Conservation (phyloP, 2,329 filamentous ascomycete genomes). For the Pezicula rhizophila region DNA sequence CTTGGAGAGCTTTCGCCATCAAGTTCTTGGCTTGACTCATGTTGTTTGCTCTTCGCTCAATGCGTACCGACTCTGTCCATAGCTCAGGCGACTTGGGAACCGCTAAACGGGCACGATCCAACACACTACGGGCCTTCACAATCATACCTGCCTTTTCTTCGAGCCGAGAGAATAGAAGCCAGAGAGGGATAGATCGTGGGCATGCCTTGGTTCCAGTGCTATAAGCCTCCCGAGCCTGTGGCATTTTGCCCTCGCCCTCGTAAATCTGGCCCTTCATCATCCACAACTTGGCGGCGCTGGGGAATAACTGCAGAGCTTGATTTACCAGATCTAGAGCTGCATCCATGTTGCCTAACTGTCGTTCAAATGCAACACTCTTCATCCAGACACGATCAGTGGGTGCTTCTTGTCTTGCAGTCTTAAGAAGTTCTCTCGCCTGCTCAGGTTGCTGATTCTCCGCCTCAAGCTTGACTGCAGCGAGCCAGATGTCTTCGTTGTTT, state of each 20-base stretch:
- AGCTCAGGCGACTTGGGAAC: slow-evolving; percentile 79
- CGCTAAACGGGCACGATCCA: slow-evolving; percentile 83
- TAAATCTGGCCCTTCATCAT: slow-evolving; percentile 99
- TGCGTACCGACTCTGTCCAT: slow-evolving; percentile 89
- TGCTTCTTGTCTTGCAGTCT: slow-evolving; percentile 78
- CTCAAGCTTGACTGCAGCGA: slow-evolving; percentile 92
- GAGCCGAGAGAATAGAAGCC: slow-evolving; percentile 81
- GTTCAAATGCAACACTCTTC: slow-evolving; percentile 90
- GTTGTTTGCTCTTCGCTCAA: slow-evolving; percentile 85
- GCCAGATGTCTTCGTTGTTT: slow-evolving; percentile 97
- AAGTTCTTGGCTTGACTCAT: slow-evolving; percentile 77
- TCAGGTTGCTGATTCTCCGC: slow-evolving; percentile 80
- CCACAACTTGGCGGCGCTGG: slow-evolving; percentile 81
- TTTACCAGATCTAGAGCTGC: slow-evolving; percentile 81
- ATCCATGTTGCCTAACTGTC: slow-evolving; percentile 73
- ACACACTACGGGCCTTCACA: slow-evolving; percentile 88
- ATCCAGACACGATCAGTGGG: slow-evolving; percentile 96
- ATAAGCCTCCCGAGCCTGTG: slow-evolving; percentile 86
- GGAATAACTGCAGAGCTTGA: slow-evolving; percentile 81
- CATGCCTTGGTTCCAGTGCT: slow-evolving; percentile 82
- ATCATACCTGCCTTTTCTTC: slow-evolving; percentile 79
- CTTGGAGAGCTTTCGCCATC: slow-evolving; percentile 90
- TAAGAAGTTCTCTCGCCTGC: slow-evolving; percentile 74
- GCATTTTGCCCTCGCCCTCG: slow-evolving; percentile 70
- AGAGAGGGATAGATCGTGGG: slow-evolving; percentile 76